Evolutionary conservation across 129 eudicot species (phyloP).

Genomic region (Oenanthe sinensis): DNA sequence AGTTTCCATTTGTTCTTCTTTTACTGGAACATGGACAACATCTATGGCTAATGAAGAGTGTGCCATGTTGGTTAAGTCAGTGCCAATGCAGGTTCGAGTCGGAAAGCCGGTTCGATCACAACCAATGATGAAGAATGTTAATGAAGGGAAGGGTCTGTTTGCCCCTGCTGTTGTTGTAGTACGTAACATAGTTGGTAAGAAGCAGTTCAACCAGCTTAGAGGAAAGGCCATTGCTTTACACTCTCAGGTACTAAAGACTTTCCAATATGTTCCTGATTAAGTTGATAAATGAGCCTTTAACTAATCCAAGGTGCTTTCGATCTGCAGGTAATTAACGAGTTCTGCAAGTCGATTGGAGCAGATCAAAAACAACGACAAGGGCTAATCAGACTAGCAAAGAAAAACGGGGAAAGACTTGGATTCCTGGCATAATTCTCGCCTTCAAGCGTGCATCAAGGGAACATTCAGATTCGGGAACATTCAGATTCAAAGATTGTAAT

Average conservation of each 20-base stretch:
- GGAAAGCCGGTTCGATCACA: constrained; percentile 33
- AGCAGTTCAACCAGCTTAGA: constrained; percentile 88
- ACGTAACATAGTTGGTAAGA: constrained; percentile 76
- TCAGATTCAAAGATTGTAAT: constrained; percentile 6
- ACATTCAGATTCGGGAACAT: background rate
- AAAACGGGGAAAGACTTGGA: constrained; percentile 88
- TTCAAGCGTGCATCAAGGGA: background rate
- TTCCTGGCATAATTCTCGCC: constrained; percentile 48
- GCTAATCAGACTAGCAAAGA: constrained; percentile 88
- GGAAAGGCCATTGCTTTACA: constrained; percentile 98
- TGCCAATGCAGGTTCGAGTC: constrained; percentile 32
- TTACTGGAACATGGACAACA: constrained; percentile 67
- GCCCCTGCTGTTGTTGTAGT: constrained; percentile 74
- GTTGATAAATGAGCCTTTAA: background rate
- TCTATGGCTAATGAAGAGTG: constrained; percentile 57
- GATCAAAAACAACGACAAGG: constrained; percentile 95
- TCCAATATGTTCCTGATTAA: background rate
- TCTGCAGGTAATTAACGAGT: constrained; percentile 85
- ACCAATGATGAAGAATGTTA: constrained; percentile 81
- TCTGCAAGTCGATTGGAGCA: constrained; percentile 96
- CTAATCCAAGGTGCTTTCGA: background rate
- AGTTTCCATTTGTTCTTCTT: constrained; percentile 34
- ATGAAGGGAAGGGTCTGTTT: constrained; percentile 88
- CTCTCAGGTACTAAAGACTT: constrained; percentile 57
- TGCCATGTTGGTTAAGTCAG: constrained; percentile 34